These are phyloP conservation scores for Vaccinium macrocarpon DNA, from an alignment of 148 eudicot genomes.

Conservation along the genomic window DNA sequence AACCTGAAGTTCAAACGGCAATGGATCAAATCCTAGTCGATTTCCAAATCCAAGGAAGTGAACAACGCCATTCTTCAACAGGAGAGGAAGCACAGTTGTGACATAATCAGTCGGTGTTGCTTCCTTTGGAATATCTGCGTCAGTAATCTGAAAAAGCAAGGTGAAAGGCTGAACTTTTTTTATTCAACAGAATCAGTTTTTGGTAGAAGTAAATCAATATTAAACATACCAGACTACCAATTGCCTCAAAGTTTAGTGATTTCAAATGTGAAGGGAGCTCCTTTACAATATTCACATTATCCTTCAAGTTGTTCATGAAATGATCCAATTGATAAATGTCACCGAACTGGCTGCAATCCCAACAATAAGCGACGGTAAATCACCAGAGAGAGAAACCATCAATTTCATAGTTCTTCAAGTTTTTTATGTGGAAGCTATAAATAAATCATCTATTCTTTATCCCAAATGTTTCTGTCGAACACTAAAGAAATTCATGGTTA, in stretches of 20 bases:
- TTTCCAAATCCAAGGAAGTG: conserved; percentile 93
- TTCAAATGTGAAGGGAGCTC: conserved; percentile 67
- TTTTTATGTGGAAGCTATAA: not conserved
- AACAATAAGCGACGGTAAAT: conserved; percentile 14
- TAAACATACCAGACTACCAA: conserved; percentile 79
- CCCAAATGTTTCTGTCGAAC: not conserved
- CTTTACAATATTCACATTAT: conserved; percentile 66
- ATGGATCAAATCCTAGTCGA: conserved; percentile 87
- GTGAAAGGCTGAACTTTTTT: not conserved
- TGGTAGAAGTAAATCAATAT: not conserved
- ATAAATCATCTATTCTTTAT: not conserved
- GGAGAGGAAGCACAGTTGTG: conserved; percentile 60
- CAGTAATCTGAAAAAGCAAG: conserved; percentile 59
- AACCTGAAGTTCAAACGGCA: conserved; percentile 82
- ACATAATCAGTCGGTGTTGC: conserved; percentile 65
- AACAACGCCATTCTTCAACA: conserved; percentile 61
- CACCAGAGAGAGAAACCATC: not conserved
- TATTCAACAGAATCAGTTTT: not conserved
- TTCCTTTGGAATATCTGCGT: conserved; percentile 84
- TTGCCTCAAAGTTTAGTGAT: conserved; percentile 66
- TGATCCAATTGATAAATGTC: conserved; percentile 82
- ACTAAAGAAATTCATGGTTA: not conserved
- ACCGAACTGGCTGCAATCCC: conserved; percentile 72
- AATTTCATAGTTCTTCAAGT: not conserved
- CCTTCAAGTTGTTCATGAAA: conserved; percentile 55